Percentiles rank a stretch among this genome's conserved stretches.
Evolutionary conservation across 1,284 basidiomycete genomes (phyloP).

Genomic region (Apiotrichum gamsii): DNA sequence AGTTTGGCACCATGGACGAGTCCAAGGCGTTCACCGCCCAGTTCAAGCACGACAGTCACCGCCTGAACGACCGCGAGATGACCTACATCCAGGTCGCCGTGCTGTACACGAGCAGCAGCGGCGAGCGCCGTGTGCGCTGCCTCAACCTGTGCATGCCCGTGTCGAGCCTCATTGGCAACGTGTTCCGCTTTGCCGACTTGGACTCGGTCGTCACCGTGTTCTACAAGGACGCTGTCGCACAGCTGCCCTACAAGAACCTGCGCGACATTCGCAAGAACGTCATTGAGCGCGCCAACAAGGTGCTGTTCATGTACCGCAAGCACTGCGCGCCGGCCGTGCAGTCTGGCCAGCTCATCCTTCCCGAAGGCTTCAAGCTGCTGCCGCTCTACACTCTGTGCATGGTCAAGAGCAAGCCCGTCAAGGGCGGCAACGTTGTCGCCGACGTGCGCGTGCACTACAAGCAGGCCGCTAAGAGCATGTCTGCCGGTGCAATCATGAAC

Average conservation of each 20-base stretch:
- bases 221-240: conserved; percentile 70
- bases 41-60: conserved; percentile 56
- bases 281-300: conserved; percentile 75
- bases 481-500: conserved; percentile 65
- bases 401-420: conserved; percentile 84
- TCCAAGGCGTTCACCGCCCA: conserved; percentile 69
- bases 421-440: conserved; percentile 86
- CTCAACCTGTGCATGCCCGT: conserved; percentile 80
- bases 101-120: conserved; percentile 74
- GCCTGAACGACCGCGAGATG: conserved; percentile 67
- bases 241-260: conserved; percentile 59
- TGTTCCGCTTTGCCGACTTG: conserved; percentile 89
- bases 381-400: conserved; percentile 79
- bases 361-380: conserved; percentile 85
- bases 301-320: conserved; percentile 80
- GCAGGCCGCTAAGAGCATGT: conserved; percentile 66
- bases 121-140: conserved; percentile 76
- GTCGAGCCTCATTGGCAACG: conserved; percentile 76
- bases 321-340: conserved; percentile 82
- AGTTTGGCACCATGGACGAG: conserved; percentile 73
- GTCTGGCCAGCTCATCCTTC: conserved; percentile 84
- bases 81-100: conserved; percentile 86
- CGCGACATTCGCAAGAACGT: conserved; percentile 74
- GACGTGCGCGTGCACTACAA: conserved; percentile 87
- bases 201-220: conserved; percentile 73